Evolutionary conservation across 805 yeast genomes (phyloP).

Genomic region (Wickerhamiella dianesei): DNA sequence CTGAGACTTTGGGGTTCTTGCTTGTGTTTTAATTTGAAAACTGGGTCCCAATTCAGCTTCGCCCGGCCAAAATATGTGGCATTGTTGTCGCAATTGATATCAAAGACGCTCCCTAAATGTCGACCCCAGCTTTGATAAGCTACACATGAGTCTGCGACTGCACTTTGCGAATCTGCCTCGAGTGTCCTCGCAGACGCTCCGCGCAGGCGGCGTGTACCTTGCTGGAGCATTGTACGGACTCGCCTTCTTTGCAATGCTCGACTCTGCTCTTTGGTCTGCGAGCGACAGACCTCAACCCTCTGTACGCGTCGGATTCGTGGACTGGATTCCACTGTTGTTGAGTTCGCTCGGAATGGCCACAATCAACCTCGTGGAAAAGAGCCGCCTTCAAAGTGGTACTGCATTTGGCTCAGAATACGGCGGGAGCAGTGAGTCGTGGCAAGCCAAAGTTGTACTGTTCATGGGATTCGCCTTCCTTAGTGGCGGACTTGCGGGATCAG

Average conservation of each 20-base stretch:
- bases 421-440: slow-evolving; percentile 59
- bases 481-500: slow-evolving; percentile 85
- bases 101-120: background rate
- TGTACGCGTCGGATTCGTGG: slow-evolving; percentile 81
- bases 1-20: too few relatives aligned
- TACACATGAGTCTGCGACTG: slow-evolving; percentile 13
- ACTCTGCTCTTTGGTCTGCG: slow-evolving; percentile 74
- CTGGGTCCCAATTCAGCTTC: too few relatives aligned
- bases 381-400: slow-evolving; percentile 34
- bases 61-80: too few relatives aligned
- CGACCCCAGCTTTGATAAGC: background rate
- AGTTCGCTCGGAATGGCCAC: slow-evolving; percentile 82
- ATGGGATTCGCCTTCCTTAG: slow-evolving; percentile 87
- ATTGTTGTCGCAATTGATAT: too few relatives aligned
- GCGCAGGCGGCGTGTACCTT: slow-evolving; percentile 61
- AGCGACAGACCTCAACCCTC: slow-evolving; percentile 55
- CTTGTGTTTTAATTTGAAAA: too few relatives aligned
- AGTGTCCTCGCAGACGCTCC: slow-evolving; percentile 54
- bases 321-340: slow-evolving; percentile 90
- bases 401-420: slow-evolving; percentile 27
- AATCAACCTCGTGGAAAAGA: slow-evolving; percentile 56
- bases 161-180: slow-evolving; percentile 26
- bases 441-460: slow-evolving; percentile 79
- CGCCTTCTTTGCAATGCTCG: slow-evolving; percentile 83
- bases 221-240: slow-evolving; percentile 46